phyloP scores from a whole-genome alignment of 1,139 yeast genomes.

The Arxiozyma heterogenica region DNA sequence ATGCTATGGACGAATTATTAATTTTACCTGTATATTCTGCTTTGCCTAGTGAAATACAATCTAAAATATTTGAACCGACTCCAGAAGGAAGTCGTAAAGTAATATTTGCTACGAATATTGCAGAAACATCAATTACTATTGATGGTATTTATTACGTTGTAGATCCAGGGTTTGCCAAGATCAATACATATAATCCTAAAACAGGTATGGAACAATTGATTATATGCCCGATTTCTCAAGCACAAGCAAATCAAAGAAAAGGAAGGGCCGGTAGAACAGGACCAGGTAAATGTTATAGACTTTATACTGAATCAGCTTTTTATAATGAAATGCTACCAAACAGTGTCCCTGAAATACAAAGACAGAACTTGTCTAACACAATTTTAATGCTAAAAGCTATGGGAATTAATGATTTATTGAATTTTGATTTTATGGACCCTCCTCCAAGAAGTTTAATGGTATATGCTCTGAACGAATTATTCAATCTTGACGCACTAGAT shows the following conservation, averaged over 20 bases:
- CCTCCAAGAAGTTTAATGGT: conserved; percentile 73
- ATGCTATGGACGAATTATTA: conserved; percentile 53
- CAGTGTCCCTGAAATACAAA: conserved; percentile 84
- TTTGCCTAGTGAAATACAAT: conserved; percentile 75
- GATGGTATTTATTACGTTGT: conserved; percentile 84
- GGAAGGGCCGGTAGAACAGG: conserved; percentile 98
- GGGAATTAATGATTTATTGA: conserved; percentile 76
- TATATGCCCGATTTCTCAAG: conserved; percentile 81
- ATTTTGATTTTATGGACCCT: conserved; percentile 90
- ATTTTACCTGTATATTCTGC: conserved; percentile 91
- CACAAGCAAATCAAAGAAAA: conserved; percentile 92
- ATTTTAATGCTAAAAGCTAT: conserved; percentile 86
- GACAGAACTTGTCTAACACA: conserved; percentile 81
- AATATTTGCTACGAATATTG: conserved; percentile 90
- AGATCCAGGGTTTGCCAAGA: conserved; percentile 90
- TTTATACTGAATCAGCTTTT: conserved; percentile 83
- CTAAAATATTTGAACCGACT: conserved; percentile 77
- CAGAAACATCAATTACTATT: conserved; percentile 92
- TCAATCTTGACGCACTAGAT: conserved; percentile 73
- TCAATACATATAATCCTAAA: conserved; percentile 69
- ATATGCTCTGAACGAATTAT: conserved; percentile 75
- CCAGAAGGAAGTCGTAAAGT: conserved; percentile 74
- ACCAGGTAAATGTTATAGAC: conserved; percentile 87
- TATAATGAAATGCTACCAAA: conserved; percentile 78
- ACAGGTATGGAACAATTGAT: conserved; percentile 87